phyloP scores from a whole-genome alignment of 306 rosid genomes.

The Adenanthera pavonina region DNA sequence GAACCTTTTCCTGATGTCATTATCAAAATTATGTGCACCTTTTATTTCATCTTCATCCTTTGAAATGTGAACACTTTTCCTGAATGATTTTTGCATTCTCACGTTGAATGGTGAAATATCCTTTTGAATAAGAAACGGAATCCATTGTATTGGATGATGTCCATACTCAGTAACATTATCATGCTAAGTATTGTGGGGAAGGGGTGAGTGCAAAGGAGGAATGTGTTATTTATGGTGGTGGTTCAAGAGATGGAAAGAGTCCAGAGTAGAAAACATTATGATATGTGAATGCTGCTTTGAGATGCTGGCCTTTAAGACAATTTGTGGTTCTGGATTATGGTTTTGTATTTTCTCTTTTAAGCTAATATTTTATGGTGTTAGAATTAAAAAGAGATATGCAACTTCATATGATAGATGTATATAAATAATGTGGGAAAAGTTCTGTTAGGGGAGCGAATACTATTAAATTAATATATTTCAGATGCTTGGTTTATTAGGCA shows the following conservation, averaged over 20 bases:
- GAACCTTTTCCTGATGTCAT: too few relatives aligned
- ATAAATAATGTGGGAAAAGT: constrained; percentile 8
- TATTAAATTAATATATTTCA: not conserved
- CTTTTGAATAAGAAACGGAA: too few relatives aligned
- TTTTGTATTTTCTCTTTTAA: not conserved
- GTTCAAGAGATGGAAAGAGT: not conserved
- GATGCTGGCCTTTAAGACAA: not conserved
- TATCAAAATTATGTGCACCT: too few relatives aligned
- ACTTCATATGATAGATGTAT: not conserved
- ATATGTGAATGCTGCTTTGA: not conserved
- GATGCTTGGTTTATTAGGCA: not conserved
- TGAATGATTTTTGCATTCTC: too few relatives aligned
- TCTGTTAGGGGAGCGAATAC: not conserved
- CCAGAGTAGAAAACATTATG: not conserved
- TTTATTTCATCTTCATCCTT: too few relatives aligned
- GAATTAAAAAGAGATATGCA: not conserved
- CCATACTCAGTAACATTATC: not conserved
- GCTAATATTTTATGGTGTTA: not conserved
- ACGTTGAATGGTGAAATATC: too few relatives aligned
- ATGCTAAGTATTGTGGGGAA: too few relatives aligned
- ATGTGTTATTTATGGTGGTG: not conserved
- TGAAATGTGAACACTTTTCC: too few relatives aligned
- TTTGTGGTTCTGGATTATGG: not conserved
- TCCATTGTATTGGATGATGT: not conserved
- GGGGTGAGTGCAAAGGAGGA: not conserved